Percentiles rank a stretch among this genome's conserved stretches.
Evolutionary conservation across 495 filamentous ascomycete genomes (phyloP).

Genomic region (Neurospora tetraspora): DNA sequence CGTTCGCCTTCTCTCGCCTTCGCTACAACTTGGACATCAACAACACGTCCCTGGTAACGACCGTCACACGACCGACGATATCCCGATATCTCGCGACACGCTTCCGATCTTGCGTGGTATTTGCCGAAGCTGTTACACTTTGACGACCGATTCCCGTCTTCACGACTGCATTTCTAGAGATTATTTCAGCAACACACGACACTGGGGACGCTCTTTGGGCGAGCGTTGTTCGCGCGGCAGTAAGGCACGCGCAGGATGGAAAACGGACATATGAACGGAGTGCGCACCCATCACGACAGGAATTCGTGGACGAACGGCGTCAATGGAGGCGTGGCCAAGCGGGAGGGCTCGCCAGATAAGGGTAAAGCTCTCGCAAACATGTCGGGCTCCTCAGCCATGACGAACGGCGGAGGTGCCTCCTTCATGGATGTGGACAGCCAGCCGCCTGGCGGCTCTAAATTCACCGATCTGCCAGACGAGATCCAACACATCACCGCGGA

Average conservation of each 20-base stretch:
- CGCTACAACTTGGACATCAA: not conserved
- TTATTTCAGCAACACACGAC: not conserved
- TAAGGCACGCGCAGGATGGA: slow-evolving; percentile 34
- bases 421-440: slow-evolving; percentile 16
- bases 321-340: slow-evolving; percentile 21
- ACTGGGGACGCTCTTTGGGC: not conserved
- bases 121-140: not conserved
- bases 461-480: slow-evolving; percentile 56
- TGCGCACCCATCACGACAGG: slow-evolving; percentile 42
- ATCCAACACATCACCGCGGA: slow-evolving; percentile 69
- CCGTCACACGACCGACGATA: not conserved
- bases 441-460: slow-evolving; percentile 14
- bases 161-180: not conserved
- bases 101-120: not conserved
- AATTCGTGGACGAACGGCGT: slow-evolving; percentile 30
- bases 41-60: slow-evolving; percentile 1
- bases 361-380: slow-evolving; percentile 10
- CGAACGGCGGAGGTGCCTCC: slow-evolving; percentile 16
- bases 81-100: not conserved
- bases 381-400: slow-evolving; percentile 9
- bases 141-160: not conserved
- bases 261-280: slow-evolving; percentile 32
- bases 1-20: not conserved
- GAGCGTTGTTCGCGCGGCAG: slow-evolving; percentile 3
- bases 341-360: slow-evolving; percentile 13